These are phyloP conservation scores for Colletotrichum neosansevieriae DNA, from an alignment of 2,329 filamentous ascomycete genomes.

Conservation along the genomic window DNA sequence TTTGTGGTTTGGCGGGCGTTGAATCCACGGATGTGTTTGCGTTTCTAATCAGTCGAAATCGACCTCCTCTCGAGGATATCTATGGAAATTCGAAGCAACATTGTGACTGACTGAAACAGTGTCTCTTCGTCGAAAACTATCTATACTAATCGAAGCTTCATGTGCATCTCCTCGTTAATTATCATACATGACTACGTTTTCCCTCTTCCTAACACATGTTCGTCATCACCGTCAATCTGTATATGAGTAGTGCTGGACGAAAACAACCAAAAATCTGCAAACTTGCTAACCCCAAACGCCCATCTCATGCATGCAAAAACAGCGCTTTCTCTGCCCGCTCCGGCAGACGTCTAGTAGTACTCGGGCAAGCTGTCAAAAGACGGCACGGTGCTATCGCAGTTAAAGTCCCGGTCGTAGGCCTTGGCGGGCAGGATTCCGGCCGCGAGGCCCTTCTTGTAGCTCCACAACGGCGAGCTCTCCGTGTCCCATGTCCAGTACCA, in stretches of 20 bases:
- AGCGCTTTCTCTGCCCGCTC: too few relatives aligned
- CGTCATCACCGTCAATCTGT: constrained; percentile 12
- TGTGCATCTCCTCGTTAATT: constrained; percentile 17
- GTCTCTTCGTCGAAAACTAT: not conserved
- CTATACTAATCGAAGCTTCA: constrained; percentile 27
- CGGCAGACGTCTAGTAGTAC: constrained; percentile 52
- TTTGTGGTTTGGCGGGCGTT: not conserved
- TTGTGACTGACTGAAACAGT: not conserved
- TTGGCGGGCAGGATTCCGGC: constrained; percentile 84
- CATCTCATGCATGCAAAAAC: constrained; percentile 23
- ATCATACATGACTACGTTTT: constrained; percentile 22
- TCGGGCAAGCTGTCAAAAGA: constrained; percentile 66
- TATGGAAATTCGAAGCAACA: not conserved
- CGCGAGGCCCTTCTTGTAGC: constrained; percentile 82
- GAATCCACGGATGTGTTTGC: not conserved
- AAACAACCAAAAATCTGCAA: not conserved
- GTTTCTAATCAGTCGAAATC: not conserved
- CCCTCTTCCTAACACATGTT: not conserved
- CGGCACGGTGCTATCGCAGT: constrained; percentile 71
- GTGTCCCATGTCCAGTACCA: constrained; percentile 99
- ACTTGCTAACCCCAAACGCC: constrained; percentile 29
- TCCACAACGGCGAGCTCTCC: constrained; percentile 89
- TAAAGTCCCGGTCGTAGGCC: constrained; percentile 78
- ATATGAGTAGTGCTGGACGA: not conserved
- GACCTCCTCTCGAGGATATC: too few relatives aligned